phyloP scores from a whole-genome alignment of 2,329 filamentous ascomycete species.

The Aspergillaceae sp. region DNA sequence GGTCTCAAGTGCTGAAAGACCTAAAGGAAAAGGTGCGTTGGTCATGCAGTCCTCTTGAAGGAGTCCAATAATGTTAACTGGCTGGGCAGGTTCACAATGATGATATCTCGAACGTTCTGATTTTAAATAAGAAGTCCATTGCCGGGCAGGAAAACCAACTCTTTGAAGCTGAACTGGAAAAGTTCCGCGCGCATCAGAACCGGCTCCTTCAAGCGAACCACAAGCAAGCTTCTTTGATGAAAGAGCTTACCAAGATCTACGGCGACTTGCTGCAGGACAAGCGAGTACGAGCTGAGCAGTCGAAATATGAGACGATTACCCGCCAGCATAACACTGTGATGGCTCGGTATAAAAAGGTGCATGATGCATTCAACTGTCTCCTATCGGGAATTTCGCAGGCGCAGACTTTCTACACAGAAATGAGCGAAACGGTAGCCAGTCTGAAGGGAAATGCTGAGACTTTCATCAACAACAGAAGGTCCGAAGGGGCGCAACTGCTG shows the following conservation, averaged over 20 bases:
- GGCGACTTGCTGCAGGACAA: constrained; percentile 87
- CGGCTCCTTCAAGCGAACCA: constrained; percentile 87
- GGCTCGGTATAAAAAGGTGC: constrained; percentile 79
- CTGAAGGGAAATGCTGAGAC: constrained; percentile 92
- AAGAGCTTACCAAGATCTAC: constrained; percentile 82
- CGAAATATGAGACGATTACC: constrained; percentile 84
- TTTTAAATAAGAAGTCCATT: constrained; percentile 95
- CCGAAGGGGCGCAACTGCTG: constrained; percentile 83
- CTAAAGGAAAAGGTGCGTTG: constrained; percentile 82
- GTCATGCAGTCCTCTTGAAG: not conserved
- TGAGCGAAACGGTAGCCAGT: constrained; percentile 88
- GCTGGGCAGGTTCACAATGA: constrained; percentile 74
- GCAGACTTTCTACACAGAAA: constrained; percentile 88
- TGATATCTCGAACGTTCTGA: constrained; percentile 94
- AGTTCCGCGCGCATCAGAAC: constrained; percentile 88
- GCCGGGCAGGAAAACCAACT: constrained; percentile 84
- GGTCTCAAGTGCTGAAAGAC: constrained; percentile 87
- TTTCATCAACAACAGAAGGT: constrained; percentile 88
- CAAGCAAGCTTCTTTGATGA: constrained; percentile 89
- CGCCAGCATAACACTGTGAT: constrained; percentile 73
- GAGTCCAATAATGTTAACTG: not conserved
- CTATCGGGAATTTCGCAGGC: constrained; percentile 78
- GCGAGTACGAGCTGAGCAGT: constrained; percentile 85
- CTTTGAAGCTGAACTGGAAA: constrained; percentile 94
- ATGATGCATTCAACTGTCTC: constrained; percentile 86